Evolutionary conservation across 2,329 filamentous ascomycete genomes (phyloP), one percentile per base, ranked within the genome.

Genomic region (Coccinonectria pachysandricola): DNA sequence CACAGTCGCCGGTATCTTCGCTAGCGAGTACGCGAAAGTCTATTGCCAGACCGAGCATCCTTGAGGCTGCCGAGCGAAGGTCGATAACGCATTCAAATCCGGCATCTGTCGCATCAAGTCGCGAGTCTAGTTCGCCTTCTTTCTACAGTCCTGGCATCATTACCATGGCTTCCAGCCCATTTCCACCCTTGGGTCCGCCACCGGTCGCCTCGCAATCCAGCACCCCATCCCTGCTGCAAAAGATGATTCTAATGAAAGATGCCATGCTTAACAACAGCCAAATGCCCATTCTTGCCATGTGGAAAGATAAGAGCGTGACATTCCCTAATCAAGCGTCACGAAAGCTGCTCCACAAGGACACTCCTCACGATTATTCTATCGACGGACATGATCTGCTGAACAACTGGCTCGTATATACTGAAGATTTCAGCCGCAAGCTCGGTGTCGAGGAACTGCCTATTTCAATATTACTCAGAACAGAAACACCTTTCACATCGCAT

Each of bases 221-320:
- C 29, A 63, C 71, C 3, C 74, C 78, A 0, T 79, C 79, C 0
- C 60, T 79, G 8, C 64, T 85, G 13, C 75, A 82, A 42, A 88
- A 86, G 48, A 71, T 82, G 28, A 73, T 71, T 6, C 62, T 76
- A 26, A 72, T 88, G 59, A 87, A 86, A 50, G 80, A 87, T 46
- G 79, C 80, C 1, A 63, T 87, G 12, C 57, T 88, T 6, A 79
- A 85, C 45, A 81, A 75, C 19, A 81, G 82, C 14, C 69, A 74
- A 34, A 75, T 83, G 46, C 81, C 82, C 0, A 77, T 84, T 12
- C 60, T 86, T 22, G 77, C 79, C 13, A 81, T 86, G 74, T 87
- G 82, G 82, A 79, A 77, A 45, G 82, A 88, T 38, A 73, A 79
- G 27, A 79, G 71, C 24, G 74, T 85, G 23, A 75, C 72, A 0